These are phyloP conservation scores for Solanum corneliomulleri DNA, from an alignment of 257 asterid species.

Conservation along the genomic window DNA sequence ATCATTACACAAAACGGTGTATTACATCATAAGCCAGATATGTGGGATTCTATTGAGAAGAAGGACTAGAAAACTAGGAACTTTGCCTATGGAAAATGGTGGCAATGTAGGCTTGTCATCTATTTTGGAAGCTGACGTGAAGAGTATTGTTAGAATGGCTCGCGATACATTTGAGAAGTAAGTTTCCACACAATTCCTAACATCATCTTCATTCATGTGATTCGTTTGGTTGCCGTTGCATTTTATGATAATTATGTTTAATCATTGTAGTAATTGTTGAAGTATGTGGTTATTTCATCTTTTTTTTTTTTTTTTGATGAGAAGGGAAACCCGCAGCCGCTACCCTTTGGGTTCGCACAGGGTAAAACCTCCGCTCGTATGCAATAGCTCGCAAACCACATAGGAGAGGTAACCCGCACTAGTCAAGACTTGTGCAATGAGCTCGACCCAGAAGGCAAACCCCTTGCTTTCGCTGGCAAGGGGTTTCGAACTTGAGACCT, in stretches of 20 bases:
- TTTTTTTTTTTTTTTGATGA: too few relatives aligned
- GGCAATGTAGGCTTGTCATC: constrained; percentile 52
- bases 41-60: constrained; percentile 38
- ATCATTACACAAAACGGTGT: constrained; percentile 67
- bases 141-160: constrained; percentile 70
- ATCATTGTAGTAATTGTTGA: background rate
- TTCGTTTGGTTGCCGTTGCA: background rate
- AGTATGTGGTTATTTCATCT: background rate
- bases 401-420: too few relatives aligned
- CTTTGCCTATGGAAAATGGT: constrained; percentile 43
- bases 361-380: too few relatives aligned
- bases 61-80: constrained; percentile 26
- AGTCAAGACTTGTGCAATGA: too few relatives aligned
- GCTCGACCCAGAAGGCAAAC: too few relatives aligned
- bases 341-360: too few relatives aligned
- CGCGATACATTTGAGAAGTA: constrained; percentile 79
- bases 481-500: too few relatives aligned
- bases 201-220: background rate
- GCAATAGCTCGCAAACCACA: too few relatives aligned
- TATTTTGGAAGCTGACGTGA: constrained; percentile 80
- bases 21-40: constrained; percentile 46
- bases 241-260: background rate
- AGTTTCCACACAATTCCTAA: constrained; percentile 3
- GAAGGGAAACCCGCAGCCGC: too few relatives aligned
- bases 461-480: too few relatives aligned